These are phyloP conservation scores for Rhizophagus clarus DNA, from an alignment of 192 early-diverging fungal genomes.

Conservation along the genomic window DNA sequence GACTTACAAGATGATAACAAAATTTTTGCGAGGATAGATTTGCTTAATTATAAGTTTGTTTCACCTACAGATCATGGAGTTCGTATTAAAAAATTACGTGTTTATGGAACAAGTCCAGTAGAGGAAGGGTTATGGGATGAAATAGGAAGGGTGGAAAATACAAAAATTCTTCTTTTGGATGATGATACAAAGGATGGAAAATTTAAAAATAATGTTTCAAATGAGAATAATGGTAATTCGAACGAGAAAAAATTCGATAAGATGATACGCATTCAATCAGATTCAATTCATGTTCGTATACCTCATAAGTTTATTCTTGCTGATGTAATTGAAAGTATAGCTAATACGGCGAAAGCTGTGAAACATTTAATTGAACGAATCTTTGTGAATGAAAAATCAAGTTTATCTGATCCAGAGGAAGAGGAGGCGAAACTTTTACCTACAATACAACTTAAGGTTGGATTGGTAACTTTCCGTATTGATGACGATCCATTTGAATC, in stretches of 20 bases:
- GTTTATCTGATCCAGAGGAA: conserved; percentile 8
- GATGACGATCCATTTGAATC: conserved; percentile 53
- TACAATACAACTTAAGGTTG: conserved; percentile 33
- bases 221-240: not conserved
- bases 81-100: conserved; percentile 19
- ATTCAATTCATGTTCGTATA: conserved; percentile 39
- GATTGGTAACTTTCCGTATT: conserved; percentile 37
- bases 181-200: conserved; percentile 8
- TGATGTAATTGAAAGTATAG: conserved; percentile 39
- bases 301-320: conserved; percentile 42
- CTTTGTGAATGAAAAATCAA: not conserved
- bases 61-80: not conserved
- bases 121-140: conserved; percentile 40
- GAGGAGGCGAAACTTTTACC: conserved; percentile 36
- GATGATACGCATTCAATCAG: conserved; percentile 22
- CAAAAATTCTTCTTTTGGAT: conserved; percentile 15
- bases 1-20: conserved; percentile 23
- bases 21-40: conserved; percentile 37
- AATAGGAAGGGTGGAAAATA: conserved; percentile 40
- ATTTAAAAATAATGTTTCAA: too few species aligned
- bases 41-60: conserved; percentile 16
- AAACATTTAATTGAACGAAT: conserved; percentile 36
- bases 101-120: conserved; percentile 32
- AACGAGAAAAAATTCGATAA: not conserved
- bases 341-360: conserved; percentile 37